phyloP scores from a whole-genome alignment of 1,139 yeast species.

The Scheffersomyces insectosa region DNA sequence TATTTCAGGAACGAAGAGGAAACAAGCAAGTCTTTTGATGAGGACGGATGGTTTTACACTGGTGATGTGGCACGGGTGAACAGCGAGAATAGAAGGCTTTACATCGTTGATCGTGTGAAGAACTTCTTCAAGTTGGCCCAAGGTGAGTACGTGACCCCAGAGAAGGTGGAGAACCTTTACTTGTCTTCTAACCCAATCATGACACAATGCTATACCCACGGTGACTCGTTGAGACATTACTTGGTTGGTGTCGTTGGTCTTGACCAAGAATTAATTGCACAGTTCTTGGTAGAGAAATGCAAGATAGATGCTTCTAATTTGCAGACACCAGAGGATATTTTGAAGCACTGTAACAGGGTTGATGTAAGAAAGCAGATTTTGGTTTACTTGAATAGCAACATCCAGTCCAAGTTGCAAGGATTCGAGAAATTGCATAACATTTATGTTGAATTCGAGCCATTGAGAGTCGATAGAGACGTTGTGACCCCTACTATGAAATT shows the following conservation, averaged over 20 bases:
- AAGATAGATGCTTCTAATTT: conserved; percentile 15
- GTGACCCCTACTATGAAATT: conserved; percentile 28
- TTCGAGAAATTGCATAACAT: conserved; percentile 26
- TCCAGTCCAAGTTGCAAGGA: conserved; percentile 17
- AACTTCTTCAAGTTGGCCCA: conserved; percentile 31
- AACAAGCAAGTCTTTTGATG: conserved; percentile 20
- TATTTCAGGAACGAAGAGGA: conserved; percentile 28
- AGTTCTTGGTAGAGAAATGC: conserved; percentile 15
- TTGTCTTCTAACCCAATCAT: conserved; percentile 18
- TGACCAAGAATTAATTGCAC: conserved; percentile 18
- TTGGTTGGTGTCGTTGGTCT: conserved; percentile 24
- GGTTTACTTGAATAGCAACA: conserved; percentile 9
- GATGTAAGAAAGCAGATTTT: conserved; percentile 12
- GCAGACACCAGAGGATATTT: conserved; percentile 14
- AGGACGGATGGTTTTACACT: conserved; percentile 28
- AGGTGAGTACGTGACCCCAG: conserved; percentile 30
- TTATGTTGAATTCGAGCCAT: conserved; percentile 25
- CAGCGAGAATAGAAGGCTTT: conserved; percentile 15
- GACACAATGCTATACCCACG: conserved; percentile 22
- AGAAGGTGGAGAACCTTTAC: conserved; percentile 23
- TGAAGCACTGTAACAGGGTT: conserved; percentile 13
- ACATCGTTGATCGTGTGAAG: conserved; percentile 28
- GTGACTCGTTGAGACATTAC: conserved; percentile 21
- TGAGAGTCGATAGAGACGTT: conserved; percentile 22
- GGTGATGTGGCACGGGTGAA: conserved; percentile 27